phyloP scores from a whole-genome alignment of 2,329 filamentous ascomycete species.

The Paraphoma chrysanthemicola region DNA sequence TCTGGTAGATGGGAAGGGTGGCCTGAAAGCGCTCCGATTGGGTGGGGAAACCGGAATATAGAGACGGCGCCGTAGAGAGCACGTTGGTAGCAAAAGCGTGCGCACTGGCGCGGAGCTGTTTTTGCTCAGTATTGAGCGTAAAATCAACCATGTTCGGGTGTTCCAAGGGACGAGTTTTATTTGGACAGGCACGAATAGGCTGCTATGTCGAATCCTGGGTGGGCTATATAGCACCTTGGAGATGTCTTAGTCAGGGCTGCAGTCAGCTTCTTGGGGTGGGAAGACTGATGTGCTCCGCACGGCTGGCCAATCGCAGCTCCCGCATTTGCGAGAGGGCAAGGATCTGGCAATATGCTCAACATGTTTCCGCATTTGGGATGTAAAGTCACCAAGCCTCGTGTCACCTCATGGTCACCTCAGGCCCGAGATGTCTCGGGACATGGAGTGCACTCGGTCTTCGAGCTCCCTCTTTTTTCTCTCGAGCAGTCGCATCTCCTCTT shows the following conservation, averaged over 20 bases:
- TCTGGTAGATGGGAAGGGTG: conserved; percentile 55
- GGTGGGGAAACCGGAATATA: conserved; percentile 19
- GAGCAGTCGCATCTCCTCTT: conserved; percentile 70
- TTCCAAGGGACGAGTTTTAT: no score
- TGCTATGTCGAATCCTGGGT: not conserved
- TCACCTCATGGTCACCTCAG: conserved; percentile 45
- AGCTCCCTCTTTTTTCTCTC: conserved; percentile 68
- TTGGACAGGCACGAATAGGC: no score
- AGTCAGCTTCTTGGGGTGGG: not conserved
- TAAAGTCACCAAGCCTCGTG: not conserved
- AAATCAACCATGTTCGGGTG: conserved; percentile 22
- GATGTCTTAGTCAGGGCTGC: not conserved
- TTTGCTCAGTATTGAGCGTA: conserved; percentile 18
- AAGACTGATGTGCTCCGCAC: not conserved
- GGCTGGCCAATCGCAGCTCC: not conserved
- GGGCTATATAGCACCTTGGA: not conserved
- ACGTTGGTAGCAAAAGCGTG: conserved; percentile 18
- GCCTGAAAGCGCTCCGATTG: conserved; percentile 56
- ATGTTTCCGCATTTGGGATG: not conserved
- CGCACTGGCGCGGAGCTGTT: conserved; percentile 16
- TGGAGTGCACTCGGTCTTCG: conserved; percentile 70
- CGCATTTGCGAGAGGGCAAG: not conserved
- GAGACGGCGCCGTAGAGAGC: conserved; percentile 16
- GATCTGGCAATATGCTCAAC: not conserved
- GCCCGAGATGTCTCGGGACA: conserved; percentile 72